These are phyloP conservation scores for Tripidium arundinaceum DNA, from an alignment of 202 grass and related monocot species.

Conservation along the genomic window DNA sequence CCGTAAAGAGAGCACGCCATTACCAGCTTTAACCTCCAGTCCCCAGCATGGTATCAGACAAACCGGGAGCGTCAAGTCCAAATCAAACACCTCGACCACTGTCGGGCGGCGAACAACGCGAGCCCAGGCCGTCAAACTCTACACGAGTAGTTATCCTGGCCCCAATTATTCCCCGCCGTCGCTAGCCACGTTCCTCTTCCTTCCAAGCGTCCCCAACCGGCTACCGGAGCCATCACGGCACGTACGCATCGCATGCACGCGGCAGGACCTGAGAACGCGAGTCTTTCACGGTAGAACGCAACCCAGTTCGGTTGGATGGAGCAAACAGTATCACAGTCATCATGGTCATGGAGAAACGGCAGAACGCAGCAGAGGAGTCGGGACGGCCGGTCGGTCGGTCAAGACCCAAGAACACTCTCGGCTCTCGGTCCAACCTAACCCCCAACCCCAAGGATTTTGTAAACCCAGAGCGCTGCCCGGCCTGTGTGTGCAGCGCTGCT, in stretches of 20 bases:
- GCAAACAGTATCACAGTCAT: background rate
- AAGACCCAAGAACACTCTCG: constrained; percentile 24
- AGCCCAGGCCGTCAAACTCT: constrained; percentile 5
- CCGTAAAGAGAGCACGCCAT: too few species aligned
- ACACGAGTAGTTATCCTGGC: background rate
- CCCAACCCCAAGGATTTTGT: constrained; percentile 29
- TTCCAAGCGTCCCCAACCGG: background rate
- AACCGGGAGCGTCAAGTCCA: background rate
- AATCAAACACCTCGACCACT: background rate
- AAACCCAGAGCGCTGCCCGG: background rate
- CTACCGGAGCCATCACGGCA: too few species aligned
- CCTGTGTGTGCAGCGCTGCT: background rate
- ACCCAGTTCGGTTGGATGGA: background rate
- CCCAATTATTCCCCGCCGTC: too few species aligned
- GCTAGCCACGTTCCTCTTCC: constrained; percentile 5
- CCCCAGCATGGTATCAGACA: background rate
- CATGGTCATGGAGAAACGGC: background rate
- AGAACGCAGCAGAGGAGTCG: background rate
- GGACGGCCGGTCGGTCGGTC: too few species aligned
- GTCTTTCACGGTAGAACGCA: background rate
- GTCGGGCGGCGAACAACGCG: background rate
- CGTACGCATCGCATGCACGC: too few species aligned
- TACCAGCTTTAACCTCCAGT: background rate
- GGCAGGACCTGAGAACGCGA: too few species aligned
- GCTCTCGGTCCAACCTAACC: constrained; percentile 44